Conservation (phyloP, 169 alveolate species). For the Cryptosporidium sp. region DNA sequence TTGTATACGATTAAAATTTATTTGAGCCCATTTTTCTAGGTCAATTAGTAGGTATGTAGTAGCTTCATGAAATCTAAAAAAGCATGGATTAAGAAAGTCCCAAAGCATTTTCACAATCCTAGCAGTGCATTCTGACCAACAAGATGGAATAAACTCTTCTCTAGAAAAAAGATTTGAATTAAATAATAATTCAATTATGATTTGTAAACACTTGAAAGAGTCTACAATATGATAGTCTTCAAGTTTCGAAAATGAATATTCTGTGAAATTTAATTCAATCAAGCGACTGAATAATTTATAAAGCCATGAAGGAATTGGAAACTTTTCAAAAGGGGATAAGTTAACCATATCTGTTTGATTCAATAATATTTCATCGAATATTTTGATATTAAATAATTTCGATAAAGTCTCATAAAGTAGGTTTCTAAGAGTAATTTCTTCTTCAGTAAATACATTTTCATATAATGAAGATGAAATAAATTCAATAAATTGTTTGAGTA, state of each 20-base stretch:
- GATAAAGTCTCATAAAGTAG: constrained; percentile 12
- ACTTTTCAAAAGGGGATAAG: constrained; percentile 39
- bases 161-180: constrained; percentile 3
- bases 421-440: constrained; percentile 2
- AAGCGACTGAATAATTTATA: constrained; percentile 25
- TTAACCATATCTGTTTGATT: background rate
- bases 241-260: background rate
- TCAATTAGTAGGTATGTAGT: background rate
- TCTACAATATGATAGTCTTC: constrained; percentile 26
- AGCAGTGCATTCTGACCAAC: constrained; percentile 21
- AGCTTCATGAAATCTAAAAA: constrained; percentile 32
- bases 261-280: background rate
- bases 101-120: constrained; percentile 22
- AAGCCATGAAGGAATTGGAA: constrained; percentile 63
- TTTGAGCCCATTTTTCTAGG: constrained; percentile 47
- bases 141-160: background rate
- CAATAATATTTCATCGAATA: constrained; percentile 5
- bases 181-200: constrained; percentile 27
- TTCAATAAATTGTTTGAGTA: background rate
- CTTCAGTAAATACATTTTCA: constrained; percentile 1
- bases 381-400: background rate
- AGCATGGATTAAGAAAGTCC: constrained; percentile 6
- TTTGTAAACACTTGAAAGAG: constrained; percentile 10
- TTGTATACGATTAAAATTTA: background rate
- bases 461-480: background rate